A percentile compares a stretch with the other conserved stretches of the same genome.
phyloP scores from a whole-genome alignment of 139 green algal genomes.

The Nannochloris sp. region DNA sequence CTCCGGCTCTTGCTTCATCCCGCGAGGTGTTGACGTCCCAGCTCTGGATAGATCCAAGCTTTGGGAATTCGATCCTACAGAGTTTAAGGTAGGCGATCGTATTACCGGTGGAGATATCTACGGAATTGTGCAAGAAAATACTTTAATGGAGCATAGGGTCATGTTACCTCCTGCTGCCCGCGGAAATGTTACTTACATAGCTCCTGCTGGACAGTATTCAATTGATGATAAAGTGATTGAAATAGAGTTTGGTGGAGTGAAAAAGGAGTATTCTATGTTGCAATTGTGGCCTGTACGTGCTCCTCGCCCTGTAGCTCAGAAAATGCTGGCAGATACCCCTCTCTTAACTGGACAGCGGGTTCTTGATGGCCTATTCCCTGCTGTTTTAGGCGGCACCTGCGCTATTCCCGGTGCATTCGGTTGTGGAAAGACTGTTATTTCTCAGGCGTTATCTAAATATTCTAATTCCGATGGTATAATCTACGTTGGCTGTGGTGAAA shows the following conservation, averaged over 20 bases:
- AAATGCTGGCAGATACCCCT: conserved; percentile 93
- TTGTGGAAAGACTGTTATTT: conserved; percentile 99
- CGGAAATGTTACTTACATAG: conserved; percentile 88
- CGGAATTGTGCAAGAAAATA: conserved; percentile 90
- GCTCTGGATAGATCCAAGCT: conserved; percentile 68
- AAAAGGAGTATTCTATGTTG: conserved; percentile 94
- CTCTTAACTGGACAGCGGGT: conserved; percentile 97
- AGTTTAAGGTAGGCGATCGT: conserved; percentile 88
- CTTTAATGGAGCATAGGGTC: conserved; percentile 84
- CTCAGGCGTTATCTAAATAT: conserved; percentile 96
- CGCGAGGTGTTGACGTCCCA: conserved; percentile 87
- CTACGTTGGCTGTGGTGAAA: conserved; percentile 97
- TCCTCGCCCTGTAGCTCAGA: conserved; percentile 86
- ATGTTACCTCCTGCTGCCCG: conserved; percentile 84
- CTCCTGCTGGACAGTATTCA: conserved; percentile 83
- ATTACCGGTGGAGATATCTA: conserved; percentile 95
- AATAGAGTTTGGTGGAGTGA: conserved; percentile 91
- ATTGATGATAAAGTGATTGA: conserved; percentile 92
- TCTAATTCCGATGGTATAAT: conserved; percentile 98
- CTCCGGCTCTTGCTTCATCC: conserved; percentile 89
- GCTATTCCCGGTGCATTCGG: conserved; percentile 97
- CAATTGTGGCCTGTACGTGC: conserved; percentile 94
- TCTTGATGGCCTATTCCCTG: conserved; percentile 95
- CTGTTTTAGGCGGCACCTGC: conserved; percentile 95
- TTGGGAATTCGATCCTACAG: conserved; percentile 90